Evolutionary conservation across 768 basidiomycete species (phyloP).

Genomic region (Macrocybe gigantea): DNA sequence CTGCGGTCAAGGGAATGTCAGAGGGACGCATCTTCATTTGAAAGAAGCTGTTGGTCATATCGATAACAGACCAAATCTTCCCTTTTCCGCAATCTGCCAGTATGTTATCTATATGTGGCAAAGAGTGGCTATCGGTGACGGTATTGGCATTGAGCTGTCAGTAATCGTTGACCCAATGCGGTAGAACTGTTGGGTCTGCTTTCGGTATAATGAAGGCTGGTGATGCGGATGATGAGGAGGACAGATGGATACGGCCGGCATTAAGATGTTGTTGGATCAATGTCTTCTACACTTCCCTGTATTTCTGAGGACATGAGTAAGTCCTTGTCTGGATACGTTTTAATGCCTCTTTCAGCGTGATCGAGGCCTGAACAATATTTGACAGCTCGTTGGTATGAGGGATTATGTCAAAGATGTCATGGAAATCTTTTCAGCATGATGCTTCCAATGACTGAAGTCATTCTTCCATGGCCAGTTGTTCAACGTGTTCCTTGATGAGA

Average conservation of each 20-base stretch:
- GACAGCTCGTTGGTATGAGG: conserved; percentile 21
- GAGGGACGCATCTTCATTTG: conserved; percentile 24
- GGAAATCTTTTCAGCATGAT: conserved; percentile 7
- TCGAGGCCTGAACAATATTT: conserved; percentile 10
- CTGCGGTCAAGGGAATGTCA: conserved; percentile 23
- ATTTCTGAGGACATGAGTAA: conserved; percentile 29
- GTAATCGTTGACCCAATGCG: conserved; percentile 31
- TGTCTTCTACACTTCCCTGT: conserved; percentile 21
- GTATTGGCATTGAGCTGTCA: conserved; percentile 24
- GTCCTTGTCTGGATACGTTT: conserved; percentile 14
- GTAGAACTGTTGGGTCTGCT: conserved; percentile 17
- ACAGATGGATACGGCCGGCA: conserved; percentile 23
- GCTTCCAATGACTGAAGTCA: neutral
- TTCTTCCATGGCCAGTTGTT: neutral
- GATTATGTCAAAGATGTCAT: conserved; percentile 18
- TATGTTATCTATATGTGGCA: conserved; percentile 24
- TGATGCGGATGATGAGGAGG: conserved; percentile 20
- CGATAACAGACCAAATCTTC: conserved; percentile 23
- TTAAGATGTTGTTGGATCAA: conserved; percentile 27
- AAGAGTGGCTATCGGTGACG: conserved; percentile 19
- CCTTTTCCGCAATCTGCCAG: conserved; percentile 26
- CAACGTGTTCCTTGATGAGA: neutral
- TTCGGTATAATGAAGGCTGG: conserved; percentile 35
- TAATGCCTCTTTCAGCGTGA: conserved; percentile 20
- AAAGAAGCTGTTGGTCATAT: conserved; percentile 34